Conservation (phyloP, 441 rosid species). For the Mallotus repandus region DNA sequence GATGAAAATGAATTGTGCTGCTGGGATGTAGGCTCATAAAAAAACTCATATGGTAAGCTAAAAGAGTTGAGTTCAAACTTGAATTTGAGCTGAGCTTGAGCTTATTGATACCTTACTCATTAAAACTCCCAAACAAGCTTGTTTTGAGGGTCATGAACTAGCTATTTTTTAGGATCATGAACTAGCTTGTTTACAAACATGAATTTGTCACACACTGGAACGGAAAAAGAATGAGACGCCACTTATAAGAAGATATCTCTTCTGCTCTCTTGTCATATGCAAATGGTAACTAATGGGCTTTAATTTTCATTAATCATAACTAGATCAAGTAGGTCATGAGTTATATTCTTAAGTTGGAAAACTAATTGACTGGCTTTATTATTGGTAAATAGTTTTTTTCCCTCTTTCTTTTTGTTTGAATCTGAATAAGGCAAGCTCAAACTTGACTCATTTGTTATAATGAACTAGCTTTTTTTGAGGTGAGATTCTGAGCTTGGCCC, state of each 20-base stretch:
- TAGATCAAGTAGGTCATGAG: neutral
- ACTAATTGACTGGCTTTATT: neutral
- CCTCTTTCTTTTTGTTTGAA: neutral
- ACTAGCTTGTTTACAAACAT: neutral
- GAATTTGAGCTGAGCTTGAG: neutral
- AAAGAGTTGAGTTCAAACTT: neutral
- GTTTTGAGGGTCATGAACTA: neutral
- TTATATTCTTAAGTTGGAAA: neutral
- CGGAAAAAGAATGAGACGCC: neutral
- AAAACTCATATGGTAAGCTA: neutral
- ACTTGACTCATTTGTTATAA: too few species aligned
- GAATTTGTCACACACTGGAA: neutral
- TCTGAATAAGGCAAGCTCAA: neutral
- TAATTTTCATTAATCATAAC: neutral
- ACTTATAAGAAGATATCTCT: neutral
- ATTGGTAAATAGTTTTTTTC: neutral
- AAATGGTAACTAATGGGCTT: neutral
- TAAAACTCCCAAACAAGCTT: neutral
- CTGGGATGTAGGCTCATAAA: neutral
- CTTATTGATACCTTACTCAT: neutral
- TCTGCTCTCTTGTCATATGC: neutral
- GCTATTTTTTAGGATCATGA: neutral
- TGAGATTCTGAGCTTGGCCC: neutral
- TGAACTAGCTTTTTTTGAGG: neutral
- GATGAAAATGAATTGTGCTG: neutral